Evolutionary conservation across 306 rosid genomes (phyloP), one percentile per base, ranked within the genome.

Genomic region (Carpinus fangiana): DNA sequence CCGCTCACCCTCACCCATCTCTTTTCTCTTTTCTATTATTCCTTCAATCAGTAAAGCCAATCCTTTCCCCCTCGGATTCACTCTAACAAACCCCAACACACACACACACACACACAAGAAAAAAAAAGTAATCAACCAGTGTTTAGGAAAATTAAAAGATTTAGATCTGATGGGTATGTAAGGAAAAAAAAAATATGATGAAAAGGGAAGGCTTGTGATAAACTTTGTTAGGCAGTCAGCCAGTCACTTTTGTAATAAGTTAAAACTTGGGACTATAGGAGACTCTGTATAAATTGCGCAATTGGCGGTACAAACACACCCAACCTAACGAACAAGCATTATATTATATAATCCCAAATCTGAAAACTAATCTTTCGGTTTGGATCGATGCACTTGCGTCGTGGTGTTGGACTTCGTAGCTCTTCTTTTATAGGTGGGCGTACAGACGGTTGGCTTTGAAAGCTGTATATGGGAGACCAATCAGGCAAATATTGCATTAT

Each of bases 1-100:
- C 61, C 83, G 64, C 80, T 84, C 93, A 21, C 91, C 90, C 76
- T 91, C 95, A 11, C 90, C 91, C 97, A 93, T 93, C 78, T 87
- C 65, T 18, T 28, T 84, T 72, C 52, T 50, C 78, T 75, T 82
- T 26, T 46, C 55, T 72, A 57, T 65, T 77, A 72, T 62, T 0
- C 11, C 20, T 18, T 56, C 28, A 20, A 70, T 73, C 73, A 67
- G 73, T 56, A 74, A 53, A 57, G 55, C 38, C 76, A 28, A 76
- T 12, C 17, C 14, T 70, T 70, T 13, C 75, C 56, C 76, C 38
- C 51, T 73, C 79, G 73, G 82, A 54, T 41, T 52, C 79, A 18
- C 51, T 38, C 65, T 59, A 12, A 12, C 36, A 26, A 59, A 5
- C 36, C 34, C 14, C 17, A 12, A 23, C 23, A 59, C 12, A 59